Conservation (phyloP, 2,329 filamentous ascomycete genomes). For the Fusarium redolens region DNA sequence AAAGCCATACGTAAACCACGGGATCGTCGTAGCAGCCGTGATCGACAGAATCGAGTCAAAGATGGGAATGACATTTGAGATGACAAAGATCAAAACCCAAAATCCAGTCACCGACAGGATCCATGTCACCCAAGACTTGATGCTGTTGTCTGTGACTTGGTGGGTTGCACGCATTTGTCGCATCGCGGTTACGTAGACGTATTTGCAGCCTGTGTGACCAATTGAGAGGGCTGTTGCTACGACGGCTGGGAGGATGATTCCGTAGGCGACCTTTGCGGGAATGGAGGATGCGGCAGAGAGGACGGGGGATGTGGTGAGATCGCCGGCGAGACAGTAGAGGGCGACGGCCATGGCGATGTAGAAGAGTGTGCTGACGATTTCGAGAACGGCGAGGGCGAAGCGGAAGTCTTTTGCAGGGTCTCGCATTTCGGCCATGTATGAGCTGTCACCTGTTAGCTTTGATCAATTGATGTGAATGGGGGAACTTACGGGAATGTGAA, state of each 20-base stretch:
- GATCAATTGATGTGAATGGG: too few relatives aligned
- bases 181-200: slow-evolving; percentile 36
- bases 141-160: slow-evolving; percentile 36
- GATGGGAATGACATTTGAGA: slow-evolving; percentile 46
- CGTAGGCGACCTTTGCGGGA: slow-evolving; percentile 44
- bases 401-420: slow-evolving; percentile 38
- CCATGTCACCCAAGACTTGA: slow-evolving; percentile 45
- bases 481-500: slow-evolving; percentile 40
- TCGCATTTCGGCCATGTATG: slow-evolving; percentile 45
- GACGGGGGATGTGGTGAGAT: slow-evolving; percentile 39
- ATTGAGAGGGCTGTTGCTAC: slow-evolving; percentile 40
- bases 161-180: slow-evolving; percentile 30
- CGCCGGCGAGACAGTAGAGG: slow-evolving; percentile 40
- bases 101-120: slow-evolving; percentile 35
- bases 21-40: slow-evolving; percentile 39
- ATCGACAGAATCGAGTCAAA: slow-evolving; percentile 47
- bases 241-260: slow-evolving; percentile 41
- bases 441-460: background rate
- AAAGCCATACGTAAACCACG: slow-evolving; percentile 45
- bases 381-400: slow-evolving; percentile 36
- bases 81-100: slow-evolving; percentile 43
- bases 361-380: slow-evolving; percentile 41
- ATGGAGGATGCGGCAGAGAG: slow-evolving; percentile 38
- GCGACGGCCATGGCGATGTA: slow-evolving; percentile 42
- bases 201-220: slow-evolving; percentile 45